These are phyloP conservation scores for Sporothrix euskadiensis DNA, from an alignment of 2,329 filamentous ascomycete species.

Conservation along the genomic window DNA sequence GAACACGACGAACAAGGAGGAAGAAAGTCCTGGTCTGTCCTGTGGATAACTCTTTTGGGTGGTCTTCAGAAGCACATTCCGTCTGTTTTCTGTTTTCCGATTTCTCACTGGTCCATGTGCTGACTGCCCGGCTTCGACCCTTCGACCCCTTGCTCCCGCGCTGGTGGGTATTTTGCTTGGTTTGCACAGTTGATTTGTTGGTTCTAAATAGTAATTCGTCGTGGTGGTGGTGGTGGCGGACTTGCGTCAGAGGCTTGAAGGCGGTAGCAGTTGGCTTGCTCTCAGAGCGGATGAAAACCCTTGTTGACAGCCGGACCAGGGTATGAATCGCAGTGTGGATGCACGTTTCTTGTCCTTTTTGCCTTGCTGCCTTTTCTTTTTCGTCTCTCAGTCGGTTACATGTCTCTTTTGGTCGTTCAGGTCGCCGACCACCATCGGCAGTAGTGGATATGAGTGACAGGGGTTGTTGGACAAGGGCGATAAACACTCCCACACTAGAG, in stretches of 20 bases:
- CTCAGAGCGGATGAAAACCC: neutral
- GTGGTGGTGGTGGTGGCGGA: neutral
- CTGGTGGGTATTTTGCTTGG: neutral
- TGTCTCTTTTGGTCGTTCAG: neutral
- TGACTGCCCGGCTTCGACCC: neutral
- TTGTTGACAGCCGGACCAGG: neutral
- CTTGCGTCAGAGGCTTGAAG: constrained; percentile 9
- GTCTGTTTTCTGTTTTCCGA: neutral
- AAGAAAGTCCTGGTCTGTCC: neutral
- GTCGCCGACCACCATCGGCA: constrained; percentile 27
- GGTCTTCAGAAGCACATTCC: neutral
- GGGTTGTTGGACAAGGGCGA: neutral
- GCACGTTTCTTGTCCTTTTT: neutral
- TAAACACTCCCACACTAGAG: neutral
- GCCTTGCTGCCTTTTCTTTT: neutral
- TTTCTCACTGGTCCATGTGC: neutral
- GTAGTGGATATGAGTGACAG: neutral
- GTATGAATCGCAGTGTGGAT: neutral
- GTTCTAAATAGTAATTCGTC: neutral
- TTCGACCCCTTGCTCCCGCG: constrained; percentile 5
- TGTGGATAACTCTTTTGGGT: neutral
- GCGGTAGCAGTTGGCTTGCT: neutral
- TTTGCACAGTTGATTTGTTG: neutral
- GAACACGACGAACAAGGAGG: constrained; percentile 4
- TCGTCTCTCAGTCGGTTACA: neutral